Base-by-base conservation (phyloP, 2,329 filamentous ascomycete species). In the Coniochaeta ligniaria region DNA sequence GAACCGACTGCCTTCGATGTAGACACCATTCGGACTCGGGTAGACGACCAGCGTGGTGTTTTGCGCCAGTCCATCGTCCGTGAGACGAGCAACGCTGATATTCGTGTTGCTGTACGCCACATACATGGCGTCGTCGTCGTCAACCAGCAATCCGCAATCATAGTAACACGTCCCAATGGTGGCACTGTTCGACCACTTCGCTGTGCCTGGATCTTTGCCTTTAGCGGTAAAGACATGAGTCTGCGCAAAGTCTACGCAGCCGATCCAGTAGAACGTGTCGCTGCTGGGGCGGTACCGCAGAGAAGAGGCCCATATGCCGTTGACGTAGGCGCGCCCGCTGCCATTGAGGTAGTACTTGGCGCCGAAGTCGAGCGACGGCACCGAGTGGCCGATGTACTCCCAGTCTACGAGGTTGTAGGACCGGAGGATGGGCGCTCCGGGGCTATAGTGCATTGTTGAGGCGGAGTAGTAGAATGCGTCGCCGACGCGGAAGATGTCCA, bases 121-220 rank as follows among this genome's bases (percentile, higher is more conserved):
- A 58, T 85, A 86, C 75, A 85, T 81, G 0, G 77, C 81, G 60
- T 85, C 83, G 35, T 85, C 77, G 26, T 83, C 80, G 57, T 86
- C 83, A 36, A 86, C 76, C n/a, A 86, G 68, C 0, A 86, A 68
- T 0, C 84, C 82, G 20, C 73, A 77, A 67, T 86, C 83, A 64
- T 86, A 86, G 65, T 82, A 84, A 68, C 83, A 86, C 1, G 67
- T 60, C 52, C 57, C 33, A 14, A 67, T 55, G 17, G 59, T 36
- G 1, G 59, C 43, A 41, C 47, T 20, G 14, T 38, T 35, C 14
- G 50, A 59, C 67, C 67, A 69, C 12, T 74, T 0, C 70, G 50
- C 28, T 22, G 6, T 20, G 3, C 16, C 72, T 6, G 70, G 69
- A 17, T 77, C 69, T 9, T 67, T 74, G 1, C 69, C 72, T 41